phyloP scores from a whole-genome alignment of 2,329 filamentous ascomycete species.

The Alternaria triticimaculans region DNA sequence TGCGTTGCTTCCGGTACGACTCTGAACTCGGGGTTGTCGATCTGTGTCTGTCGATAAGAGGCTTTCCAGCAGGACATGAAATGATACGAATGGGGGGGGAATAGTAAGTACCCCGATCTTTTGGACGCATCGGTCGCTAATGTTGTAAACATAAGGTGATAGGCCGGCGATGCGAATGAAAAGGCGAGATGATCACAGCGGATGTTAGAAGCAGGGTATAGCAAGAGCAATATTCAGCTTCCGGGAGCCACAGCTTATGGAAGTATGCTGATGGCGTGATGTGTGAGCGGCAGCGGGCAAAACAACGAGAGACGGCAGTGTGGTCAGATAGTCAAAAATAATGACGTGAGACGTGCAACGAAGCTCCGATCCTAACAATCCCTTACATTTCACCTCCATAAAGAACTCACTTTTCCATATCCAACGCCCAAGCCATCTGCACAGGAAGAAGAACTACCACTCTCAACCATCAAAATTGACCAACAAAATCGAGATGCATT shows the following conservation, averaged over 20 bases:
- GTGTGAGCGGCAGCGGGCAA: not conserved
- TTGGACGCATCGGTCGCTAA: not conserved
- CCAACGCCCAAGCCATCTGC: not conserved
- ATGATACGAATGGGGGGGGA: not conserved
- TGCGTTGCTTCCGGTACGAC: not conserved
- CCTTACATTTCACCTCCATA: not conserved
- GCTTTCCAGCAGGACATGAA: too few species aligned
- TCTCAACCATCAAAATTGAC: not conserved
- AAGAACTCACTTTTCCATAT: not conserved
- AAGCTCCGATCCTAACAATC: not conserved
- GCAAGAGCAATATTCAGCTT: accelerated
- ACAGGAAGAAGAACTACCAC: not conserved
- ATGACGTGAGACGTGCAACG: not conserved
- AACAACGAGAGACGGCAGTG: not conserved
- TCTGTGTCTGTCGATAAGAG: not conserved
- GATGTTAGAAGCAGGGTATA: not conserved
- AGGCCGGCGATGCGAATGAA: not conserved
- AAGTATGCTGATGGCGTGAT: not conserved
- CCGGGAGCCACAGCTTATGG: not conserved
- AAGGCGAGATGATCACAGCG: not conserved
- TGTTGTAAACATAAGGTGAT: not conserved
- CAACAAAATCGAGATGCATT: not conserved
- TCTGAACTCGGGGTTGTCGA: not conserved
- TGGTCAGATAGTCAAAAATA: not conserved
- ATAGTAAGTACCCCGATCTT: not conserved